Evolutionary conservation across 768 basidiomycete genomes (phyloP).

Genomic region (Hemileccinum impolitum): DNA sequence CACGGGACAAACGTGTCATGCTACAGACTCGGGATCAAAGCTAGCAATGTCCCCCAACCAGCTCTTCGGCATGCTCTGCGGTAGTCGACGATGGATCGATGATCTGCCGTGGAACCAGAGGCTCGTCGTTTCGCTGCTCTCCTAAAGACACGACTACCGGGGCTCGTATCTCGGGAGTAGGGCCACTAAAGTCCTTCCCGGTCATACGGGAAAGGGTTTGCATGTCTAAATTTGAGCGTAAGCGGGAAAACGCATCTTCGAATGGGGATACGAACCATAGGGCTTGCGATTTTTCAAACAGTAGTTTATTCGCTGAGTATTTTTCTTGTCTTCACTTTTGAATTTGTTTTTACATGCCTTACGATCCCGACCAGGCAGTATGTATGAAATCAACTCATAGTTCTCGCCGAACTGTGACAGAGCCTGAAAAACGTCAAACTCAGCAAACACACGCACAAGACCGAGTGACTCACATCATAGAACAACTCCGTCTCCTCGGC

Average conservation of each 20-base stretch:
- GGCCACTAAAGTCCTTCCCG: slow-evolving; percentile 82
- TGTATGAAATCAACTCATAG: slow-evolving; percentile 85
- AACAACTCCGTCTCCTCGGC: slow-evolving; percentile 88
- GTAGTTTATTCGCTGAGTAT: slow-evolving; percentile 69
- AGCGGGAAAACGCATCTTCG: not conserved
- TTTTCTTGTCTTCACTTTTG: slow-evolving; percentile 83
- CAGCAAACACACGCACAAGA: not conserved
- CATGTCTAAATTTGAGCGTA: slow-evolving; percentile 49
- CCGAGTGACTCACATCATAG: slow-evolving; percentile 58
- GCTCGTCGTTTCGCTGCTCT: slow-evolving; percentile 22
- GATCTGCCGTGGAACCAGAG: too few relatives aligned
- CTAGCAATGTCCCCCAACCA: slow-evolving; percentile 30
- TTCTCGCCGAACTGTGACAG: slow-evolving; percentile 88
- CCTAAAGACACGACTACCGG: slow-evolving; percentile 35
- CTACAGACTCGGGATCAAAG: slow-evolving; percentile 14
- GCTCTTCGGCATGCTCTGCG: slow-evolving; percentile 27
- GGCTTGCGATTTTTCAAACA: slow-evolving; percentile 74
- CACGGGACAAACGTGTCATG: not conserved
- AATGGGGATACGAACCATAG: slow-evolving; percentile 51
- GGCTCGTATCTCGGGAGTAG: slow-evolving; percentile 63
- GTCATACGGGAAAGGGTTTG: slow-evolving; percentile 73
- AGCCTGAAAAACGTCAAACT: slow-evolving; percentile 48
- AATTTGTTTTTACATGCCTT: slow-evolving; percentile 93
- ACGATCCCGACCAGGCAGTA: slow-evolving; percentile 80
- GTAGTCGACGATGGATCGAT: too few relatives aligned